These are phyloP conservation scores for Neopestalotiopsis clavispora DNA, from an alignment of 2,329 filamentous ascomycete genomes.

Conservation along the genomic window DNA sequence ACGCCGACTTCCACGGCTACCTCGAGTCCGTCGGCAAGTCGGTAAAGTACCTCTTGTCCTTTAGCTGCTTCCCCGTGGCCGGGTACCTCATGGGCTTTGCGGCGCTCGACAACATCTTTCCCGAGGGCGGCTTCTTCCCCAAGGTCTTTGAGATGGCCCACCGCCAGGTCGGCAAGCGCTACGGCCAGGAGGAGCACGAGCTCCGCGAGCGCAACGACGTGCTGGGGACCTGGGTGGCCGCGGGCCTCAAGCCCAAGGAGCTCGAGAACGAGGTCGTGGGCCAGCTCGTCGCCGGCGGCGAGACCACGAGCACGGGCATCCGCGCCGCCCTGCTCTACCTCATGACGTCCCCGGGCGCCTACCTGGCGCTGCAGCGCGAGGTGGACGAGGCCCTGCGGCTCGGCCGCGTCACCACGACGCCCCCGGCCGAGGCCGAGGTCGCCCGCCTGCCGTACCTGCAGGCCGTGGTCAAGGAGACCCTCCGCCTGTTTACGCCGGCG, in stretches of 20 bases:
- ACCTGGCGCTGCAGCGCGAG: conserved; percentile 22
- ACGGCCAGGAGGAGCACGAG: conserved; percentile 3
- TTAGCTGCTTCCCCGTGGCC: neutral
- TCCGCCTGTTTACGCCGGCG: conserved; percentile 19
- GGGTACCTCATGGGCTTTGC: neutral
- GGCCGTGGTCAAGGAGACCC: conserved; percentile 21
- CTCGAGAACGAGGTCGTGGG: conserved; percentile 7
- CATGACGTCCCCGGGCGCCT: conserved; percentile 22
- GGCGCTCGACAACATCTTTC: neutral
- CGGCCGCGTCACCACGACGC: conserved; percentile 21
- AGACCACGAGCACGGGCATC: conserved; percentile 22
- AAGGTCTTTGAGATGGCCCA: conserved; percentile 7
- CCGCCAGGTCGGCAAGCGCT: conserved; percentile 4
- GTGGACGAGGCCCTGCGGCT: conserved; percentile 19
- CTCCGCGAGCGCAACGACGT: conserved; percentile 3
- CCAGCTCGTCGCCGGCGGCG: conserved; percentile 20
- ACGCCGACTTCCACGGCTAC: conserved; percentile 9
- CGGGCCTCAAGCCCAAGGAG: conserved; percentile 24
- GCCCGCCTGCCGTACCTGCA: conserved; percentile 7
- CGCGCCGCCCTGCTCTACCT: conserved; percentile 23
- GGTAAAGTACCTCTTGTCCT: neutral
- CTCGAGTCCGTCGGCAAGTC: neutral
- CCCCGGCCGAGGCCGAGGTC: conserved; percentile 16
- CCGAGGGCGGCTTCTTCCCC: conserved; percentile 12
- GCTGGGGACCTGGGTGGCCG: conserved; percentile 5